phyloP scores from a whole-genome alignment of 345 rosid genomes.

The Eucalyptus sp. region DNA sequence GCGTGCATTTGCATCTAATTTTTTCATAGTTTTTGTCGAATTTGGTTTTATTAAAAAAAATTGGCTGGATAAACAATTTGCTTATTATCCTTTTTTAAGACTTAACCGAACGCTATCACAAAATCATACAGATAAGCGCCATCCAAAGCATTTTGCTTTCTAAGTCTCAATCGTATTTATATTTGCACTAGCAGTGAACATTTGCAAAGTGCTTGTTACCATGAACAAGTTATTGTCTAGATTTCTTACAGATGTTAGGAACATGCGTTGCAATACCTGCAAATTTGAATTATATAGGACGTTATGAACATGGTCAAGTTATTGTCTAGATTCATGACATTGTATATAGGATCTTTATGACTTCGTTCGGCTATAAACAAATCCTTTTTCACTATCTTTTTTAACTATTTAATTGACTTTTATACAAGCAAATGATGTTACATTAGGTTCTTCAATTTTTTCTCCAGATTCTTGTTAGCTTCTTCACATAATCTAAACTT shows the following conservation, averaged over 20 bases:
- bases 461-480: neutral
- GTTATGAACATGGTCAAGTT: neutral
- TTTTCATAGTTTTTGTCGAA: neutral
- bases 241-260: neutral
- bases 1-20: neutral
- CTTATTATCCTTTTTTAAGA: neutral
- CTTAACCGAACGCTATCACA: neutral
- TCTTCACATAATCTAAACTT: neutral
- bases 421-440: neutral
- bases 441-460: neutral
- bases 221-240: neutral
- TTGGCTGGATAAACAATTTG: neutral
- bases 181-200: neutral
- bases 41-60: neutral
- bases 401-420: neutral
- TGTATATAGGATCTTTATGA: neutral
- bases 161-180: neutral
- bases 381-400: neutral
- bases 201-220: neutral
- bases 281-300: neutral
- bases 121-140: neutral
- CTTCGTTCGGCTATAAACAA: neutral
- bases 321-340: neutral
- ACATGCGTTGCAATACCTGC: neutral
- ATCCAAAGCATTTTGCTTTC: neutral